Evolutionary conservation across 257 asterid species (phyloP).

Genomic region (Ilex asprella): DNA sequence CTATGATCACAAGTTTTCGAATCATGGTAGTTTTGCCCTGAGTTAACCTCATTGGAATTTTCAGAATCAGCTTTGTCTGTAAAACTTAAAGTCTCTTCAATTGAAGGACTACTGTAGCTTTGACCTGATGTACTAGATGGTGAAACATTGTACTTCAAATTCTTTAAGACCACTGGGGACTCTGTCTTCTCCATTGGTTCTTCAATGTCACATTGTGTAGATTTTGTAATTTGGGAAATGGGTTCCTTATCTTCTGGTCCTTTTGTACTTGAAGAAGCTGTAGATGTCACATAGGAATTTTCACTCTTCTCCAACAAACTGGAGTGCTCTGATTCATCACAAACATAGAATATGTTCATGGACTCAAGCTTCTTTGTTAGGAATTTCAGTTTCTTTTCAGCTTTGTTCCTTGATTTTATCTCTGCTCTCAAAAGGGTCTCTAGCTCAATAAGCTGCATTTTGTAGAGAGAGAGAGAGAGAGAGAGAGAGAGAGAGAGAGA

Average conservation of each 20-base stretch:
- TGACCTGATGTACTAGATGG: slow-evolving; percentile 1
- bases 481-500: slow-evolving; percentile 3
- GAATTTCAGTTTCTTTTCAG: slow-evolving; percentile 59
- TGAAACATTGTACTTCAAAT: slow-evolving; percentile 13
- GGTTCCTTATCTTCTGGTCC: slow-evolving; percentile 13
- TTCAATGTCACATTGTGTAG: slow-evolving; percentile 1
- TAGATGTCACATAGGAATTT: slow-evolving; percentile 43
- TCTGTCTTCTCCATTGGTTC: slow-evolving; percentile 15
- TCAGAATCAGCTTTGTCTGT: neutral
- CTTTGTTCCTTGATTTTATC: slow-evolving; percentile 66
- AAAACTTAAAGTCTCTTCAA: neutral
- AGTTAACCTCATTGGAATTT: slow-evolving; percentile 1
- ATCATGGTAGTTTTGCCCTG: neutral
- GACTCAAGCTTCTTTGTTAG: slow-evolving; percentile 58
- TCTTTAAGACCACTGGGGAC: slow-evolving; percentile 1
- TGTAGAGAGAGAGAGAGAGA: slow-evolving; percentile 5
- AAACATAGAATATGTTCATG: slow-evolving; percentile 33
- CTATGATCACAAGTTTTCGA: slow-evolving; percentile 8
- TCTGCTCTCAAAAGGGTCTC: slow-evolving; percentile 57
- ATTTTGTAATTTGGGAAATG: neutral
- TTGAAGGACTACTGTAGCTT: neutral
- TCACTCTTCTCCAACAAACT: slow-evolving; percentile 34
- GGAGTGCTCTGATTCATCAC: slow-evolving; percentile 38
- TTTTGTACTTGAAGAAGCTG: slow-evolving; percentile 26
- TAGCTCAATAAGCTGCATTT: slow-evolving; percentile 52